Percentiles rank a stretch among this genome's conserved stretches.
Evolutionary conservation across 768 basidiomycete species (phyloP).

Genomic region (Naganishia vishniacii): DNA sequence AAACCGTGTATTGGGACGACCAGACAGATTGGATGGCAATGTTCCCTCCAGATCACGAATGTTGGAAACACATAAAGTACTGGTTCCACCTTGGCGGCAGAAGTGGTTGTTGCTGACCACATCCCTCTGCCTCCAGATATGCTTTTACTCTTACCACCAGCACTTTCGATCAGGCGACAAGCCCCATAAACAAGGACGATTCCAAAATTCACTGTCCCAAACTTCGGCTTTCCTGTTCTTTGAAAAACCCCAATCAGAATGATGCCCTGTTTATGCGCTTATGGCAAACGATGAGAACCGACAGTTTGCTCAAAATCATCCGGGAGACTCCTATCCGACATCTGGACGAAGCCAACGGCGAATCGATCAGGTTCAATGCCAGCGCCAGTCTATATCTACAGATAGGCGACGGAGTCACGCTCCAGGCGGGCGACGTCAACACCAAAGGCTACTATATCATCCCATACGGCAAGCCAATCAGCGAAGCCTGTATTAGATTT

Average conservation of each 20-base stretch:
- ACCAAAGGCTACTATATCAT: neutral
- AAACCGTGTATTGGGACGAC: neutral
- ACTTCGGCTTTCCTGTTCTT: neutral
- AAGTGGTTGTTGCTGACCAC: neutral
- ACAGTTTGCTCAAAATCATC: neutral
- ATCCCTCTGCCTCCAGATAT: neutral
- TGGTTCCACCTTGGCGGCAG: neutral
- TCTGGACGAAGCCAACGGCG: neutral
- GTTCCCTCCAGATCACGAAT: neutral
- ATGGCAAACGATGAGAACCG: neutral
- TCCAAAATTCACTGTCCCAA: neutral
- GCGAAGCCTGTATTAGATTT: neutral
- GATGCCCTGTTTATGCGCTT: neutral
- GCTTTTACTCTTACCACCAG: neutral
- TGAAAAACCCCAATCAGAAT: neutral
- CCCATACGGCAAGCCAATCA: neutral
- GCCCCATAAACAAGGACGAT: neutral
- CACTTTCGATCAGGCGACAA: neutral
- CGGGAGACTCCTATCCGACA: neutral
- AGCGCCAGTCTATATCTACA: neutral
- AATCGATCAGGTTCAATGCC: neutral
- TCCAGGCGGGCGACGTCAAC: neutral
- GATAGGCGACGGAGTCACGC: neutral
- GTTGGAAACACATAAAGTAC: neutral
- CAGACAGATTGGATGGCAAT: neutral